A percentile compares a stretch with the other conserved stretches of the same genome.
These are phyloP conservation scores for Aspergillus jensenii DNA, from an alignment of 2,329 filamentous ascomycete species.

Conservation along the genomic window DNA sequence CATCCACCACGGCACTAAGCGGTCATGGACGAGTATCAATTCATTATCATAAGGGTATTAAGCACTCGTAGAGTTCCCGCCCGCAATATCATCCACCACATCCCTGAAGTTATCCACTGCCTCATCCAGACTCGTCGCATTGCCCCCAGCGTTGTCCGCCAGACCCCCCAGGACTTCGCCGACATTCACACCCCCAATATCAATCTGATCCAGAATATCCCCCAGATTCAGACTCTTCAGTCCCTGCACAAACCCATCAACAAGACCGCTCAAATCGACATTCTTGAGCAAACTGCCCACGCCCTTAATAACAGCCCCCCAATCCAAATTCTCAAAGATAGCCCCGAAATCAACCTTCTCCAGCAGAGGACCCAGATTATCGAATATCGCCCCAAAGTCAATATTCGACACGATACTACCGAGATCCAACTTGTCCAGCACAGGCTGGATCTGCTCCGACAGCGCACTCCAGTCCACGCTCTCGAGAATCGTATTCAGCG, in stretches of 20 bases:
- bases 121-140: neutral
- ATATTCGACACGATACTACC: neutral
- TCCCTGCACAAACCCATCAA: neutral
- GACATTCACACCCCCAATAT: constrained; percentile 2
- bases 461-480: neutral
- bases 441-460: neutral
- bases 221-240: neutral
- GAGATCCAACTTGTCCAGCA: neutral
- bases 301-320: neutral
- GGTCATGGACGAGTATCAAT: no score
- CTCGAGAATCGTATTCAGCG: neutral
- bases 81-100: neutral
- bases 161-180: neutral
- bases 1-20: no score
- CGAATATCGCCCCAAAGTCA: neutral
- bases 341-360: neutral
- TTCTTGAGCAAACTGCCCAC: neutral
- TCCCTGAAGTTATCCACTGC: constrained; percentile 2
- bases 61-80: neutral
- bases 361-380: neutral
- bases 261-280: neutral
- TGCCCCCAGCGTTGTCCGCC: neutral
- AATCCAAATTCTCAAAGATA: neutral
- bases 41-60: no score
- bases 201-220: neutral